Evolutionary conservation across 73 alveolate species (phyloP).

Genomic region (Paramecium pentaurelia): DNA sequence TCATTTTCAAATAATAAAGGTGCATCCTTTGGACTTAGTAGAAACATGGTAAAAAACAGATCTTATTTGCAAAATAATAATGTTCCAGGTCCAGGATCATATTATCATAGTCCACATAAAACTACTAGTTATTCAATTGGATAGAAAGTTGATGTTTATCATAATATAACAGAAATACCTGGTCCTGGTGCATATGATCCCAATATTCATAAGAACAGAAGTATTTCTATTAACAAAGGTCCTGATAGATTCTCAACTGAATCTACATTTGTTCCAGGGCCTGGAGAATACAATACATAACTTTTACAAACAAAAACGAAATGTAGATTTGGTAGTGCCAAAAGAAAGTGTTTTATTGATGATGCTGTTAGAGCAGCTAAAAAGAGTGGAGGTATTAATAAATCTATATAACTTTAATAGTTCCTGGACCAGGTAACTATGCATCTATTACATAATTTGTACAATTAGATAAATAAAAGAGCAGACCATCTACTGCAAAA

Average conservation of each 20-base stretch:
- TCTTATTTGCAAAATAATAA: background rate
- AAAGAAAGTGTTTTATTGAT: conserved; percentile 25
- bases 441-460: background rate
- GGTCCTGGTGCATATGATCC: conserved; percentile 36
- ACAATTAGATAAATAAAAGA: background rate
- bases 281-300: conserved; percentile 7
- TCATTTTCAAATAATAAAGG: background rate
- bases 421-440: conserved; percentile 46
- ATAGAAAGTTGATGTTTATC: background rate
- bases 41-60: background rate
- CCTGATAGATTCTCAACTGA: conserved; percentile 19
- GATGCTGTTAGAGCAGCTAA: background rate
- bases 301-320: background rate
- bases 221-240: background rate
- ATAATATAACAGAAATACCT: background rate
- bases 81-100: conserved; percentile 19
- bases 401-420: background rate
- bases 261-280: background rate
- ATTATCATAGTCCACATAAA: background rate
- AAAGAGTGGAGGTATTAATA: background rate
- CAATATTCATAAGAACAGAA: background rate
- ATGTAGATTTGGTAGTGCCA: conserved; percentile 5
- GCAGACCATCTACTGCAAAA: conserved; percentile 21
- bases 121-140: background rate
- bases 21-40: background rate